A percentile compares a stretch with the other conserved stretches of the same genome.
phyloP scores from a whole-genome alignment of 805 yeast genomes.

The Candida palmyrensis region DNA sequence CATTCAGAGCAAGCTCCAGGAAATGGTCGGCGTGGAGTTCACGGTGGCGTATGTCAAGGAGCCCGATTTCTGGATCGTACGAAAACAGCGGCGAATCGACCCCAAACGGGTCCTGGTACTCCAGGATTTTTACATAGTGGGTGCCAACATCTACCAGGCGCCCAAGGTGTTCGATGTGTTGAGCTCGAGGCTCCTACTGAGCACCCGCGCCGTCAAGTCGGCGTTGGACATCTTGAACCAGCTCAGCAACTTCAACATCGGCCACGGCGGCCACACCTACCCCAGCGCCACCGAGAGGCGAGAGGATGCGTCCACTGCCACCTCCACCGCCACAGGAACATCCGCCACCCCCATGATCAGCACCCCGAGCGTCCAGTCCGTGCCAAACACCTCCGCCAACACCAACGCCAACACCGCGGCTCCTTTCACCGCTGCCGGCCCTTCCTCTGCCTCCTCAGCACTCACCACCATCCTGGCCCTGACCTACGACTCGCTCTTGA shows the following conservation, averaged over 20 bases:
- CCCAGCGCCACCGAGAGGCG: slow-evolving; percentile 9
- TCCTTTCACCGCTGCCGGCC: background rate
- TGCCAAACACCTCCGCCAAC: slow-evolving; percentile 6
- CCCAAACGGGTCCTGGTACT: slow-evolving; percentile 49
- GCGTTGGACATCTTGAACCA: slow-evolving; percentile 27
- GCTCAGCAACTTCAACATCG: slow-evolving; percentile 26
- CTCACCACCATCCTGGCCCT: slow-evolving; percentile 15
- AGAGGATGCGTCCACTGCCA: background rate
- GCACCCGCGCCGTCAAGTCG: slow-evolving; percentile 30
- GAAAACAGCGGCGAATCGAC: slow-evolving; percentile 67
- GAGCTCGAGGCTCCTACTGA: slow-evolving; percentile 54
- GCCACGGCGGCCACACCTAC: slow-evolving; percentile 32
- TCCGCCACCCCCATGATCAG: slow-evolving; percentile 5
- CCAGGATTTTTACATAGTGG: slow-evolving; percentile 82
- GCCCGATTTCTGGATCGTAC: slow-evolving; percentile 89
- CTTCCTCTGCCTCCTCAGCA: slow-evolving; percentile 1
- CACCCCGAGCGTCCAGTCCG: slow-evolving; percentile 6
- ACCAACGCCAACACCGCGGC: slow-evolving; percentile 5
- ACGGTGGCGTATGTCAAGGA: slow-evolving; percentile 70
- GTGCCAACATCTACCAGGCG: slow-evolving; percentile 89
- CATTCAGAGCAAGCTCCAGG: slow-evolving; percentile 54
- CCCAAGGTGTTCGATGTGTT: slow-evolving; percentile 72
- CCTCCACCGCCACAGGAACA: slow-evolving; percentile 1
- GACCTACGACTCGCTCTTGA: slow-evolving; percentile 28
- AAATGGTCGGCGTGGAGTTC: slow-evolving; percentile 85